Percentiles rank a stretch among this genome's conserved stretches.
These are phyloP conservation scores for Microthyrium microscopicum DNA, from an alignment of 2,329 filamentous ascomycete genomes.

Conservation along the genomic window DNA sequence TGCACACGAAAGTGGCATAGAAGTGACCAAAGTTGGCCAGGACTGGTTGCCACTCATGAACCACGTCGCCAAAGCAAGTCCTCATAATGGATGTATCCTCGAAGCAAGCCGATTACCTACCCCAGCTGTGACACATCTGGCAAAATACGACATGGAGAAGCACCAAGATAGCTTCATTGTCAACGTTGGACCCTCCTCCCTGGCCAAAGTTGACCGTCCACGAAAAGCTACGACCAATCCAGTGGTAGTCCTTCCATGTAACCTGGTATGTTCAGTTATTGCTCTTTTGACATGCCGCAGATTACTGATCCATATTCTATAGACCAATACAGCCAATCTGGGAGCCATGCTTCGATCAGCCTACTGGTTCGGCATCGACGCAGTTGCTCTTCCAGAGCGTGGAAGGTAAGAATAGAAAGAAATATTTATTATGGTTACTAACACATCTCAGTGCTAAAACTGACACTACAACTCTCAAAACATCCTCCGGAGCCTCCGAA, in stretches of 20 bases:
- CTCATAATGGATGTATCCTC: constrained; percentile 48
- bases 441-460: constrained; percentile 44
- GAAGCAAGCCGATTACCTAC: constrained; percentile 9
- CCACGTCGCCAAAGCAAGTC: constrained; percentile 65
- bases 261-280: too few relatives aligned
- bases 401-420: constrained; percentile 22
- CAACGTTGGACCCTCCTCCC: too few relatives aligned
- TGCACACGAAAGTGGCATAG: constrained; percentile 27
- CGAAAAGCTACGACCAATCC: too few relatives aligned
- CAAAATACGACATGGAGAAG: too few relatives aligned
- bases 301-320: too few relatives aligned
- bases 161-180: too few relatives aligned
- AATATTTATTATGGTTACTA: constrained; percentile 1
- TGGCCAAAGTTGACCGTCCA: too few relatives aligned
- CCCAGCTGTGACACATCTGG: too few relatives aligned
- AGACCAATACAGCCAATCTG: constrained; percentile 79
- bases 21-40: constrained; percentile 41
- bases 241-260: too few relatives aligned
- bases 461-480: constrained; percentile 65
- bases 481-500: constrained; percentile 77
- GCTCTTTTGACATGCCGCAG: too few relatives aligned
- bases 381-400: constrained; percentile 58
- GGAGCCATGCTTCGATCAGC: constrained; percentile 79
- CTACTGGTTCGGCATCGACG: constrained; percentile 79
- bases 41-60: constrained; percentile 55